A percentile compares a stretch with the other conserved stretches of the same genome.
Conservation (phyloP, 176 grass and related monocot genomes). For the maize (Zea mays) region Zm-B73-REFERENCE-NAM-5.0 NC_050098.1:205357501-205358000, state of each 20-base stretch:
- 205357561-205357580: slow-evolving; percentile 17
- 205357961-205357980: slow-evolving; percentile 61
- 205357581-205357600: slow-evolving; percentile 16
- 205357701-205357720: neutral
- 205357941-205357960: slow-evolving; percentile 30
- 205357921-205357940: slow-evolving; percentile 36
- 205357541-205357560: slow-evolving; percentile 26
- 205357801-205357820: slow-evolving; percentile 41
- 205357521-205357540: neutral
- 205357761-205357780: neutral
- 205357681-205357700: slow-evolving; percentile 3
- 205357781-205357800: neutral
- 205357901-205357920: slow-evolving; percentile 78
- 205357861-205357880: slow-evolving; percentile 63
- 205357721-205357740: neutral
- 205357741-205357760: neutral
- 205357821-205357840: neutral
- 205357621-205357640: neutral
- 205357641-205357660: neutral
- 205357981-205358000: slow-evolving; percentile 70
- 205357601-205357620: slow-evolving; percentile 19
- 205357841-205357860: slow-evolving; percentile 37
- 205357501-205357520: neutral
- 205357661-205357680: neutral
- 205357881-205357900: slow-evolving; percentile 58